Evolutionary conservation across 805 yeast species (phyloP), one percentile per base, ranked within the genome.

Genomic region (Novakomyces olei): DNA sequence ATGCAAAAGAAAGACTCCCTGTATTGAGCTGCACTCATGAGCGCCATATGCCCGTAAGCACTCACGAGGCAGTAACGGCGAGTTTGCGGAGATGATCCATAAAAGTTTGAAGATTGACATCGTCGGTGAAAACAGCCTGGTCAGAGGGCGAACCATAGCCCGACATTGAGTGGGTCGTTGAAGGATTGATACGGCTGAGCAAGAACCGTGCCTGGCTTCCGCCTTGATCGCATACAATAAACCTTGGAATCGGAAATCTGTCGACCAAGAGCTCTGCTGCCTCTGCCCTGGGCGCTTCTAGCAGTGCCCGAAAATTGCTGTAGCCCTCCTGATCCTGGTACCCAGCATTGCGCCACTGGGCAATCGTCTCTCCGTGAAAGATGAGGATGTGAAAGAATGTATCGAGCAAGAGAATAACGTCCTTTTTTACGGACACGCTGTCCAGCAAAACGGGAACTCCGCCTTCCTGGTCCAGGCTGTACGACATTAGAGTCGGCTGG

Each of bases 121-220:
- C 98, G 57, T 88, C 98, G 16, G 98, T 88, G 51, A 85, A 70
- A 31, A 88, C 95, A 43, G 79, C 77, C 9, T 88, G 79, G 29
- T 65, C 60, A 29, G 70, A 68, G 28, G 67, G 67, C n/a, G 44
- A 44, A 30, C 50, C 50, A 24, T 54, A 57, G 30, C 58, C 61
- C 17, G 50, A 55, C 41, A 68, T 66, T 50, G 73, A 70, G 50
- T 30, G 75, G 26, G 83, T 73, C 41, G 77, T 80, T 30, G 93
- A 75, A 26, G 98, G 98, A 54, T 91, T 88, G 53, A 88, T 69
- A 57, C 81, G 88, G 19, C 95, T 79, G 54, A 80, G 71, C 54
- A 88, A 64, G 64, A 88, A 88, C 57, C 99, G 72, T 2, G 96
- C 95, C 58, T 88, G 99, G 10, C 95, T 83, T 35, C 94, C 95